These are phyloP conservation scores for Aspergillus uvarum DNA, from an alignment of 2,329 filamentous ascomycete genomes.

Conservation along the genomic window DNA sequence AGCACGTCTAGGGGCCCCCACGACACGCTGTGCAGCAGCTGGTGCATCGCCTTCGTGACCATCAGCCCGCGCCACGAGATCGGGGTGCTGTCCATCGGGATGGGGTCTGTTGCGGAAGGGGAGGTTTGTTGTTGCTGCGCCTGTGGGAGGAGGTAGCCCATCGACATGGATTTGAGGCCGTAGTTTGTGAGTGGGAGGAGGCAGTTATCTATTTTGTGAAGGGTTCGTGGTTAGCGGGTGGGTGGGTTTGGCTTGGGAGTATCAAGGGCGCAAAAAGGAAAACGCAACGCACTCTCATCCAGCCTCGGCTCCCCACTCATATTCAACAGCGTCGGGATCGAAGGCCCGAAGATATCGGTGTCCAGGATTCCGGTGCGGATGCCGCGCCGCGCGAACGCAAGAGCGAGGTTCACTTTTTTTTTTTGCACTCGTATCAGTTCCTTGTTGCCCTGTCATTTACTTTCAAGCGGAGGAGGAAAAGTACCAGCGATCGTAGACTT, in stretches of 20 bases:
- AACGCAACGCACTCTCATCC: conserved; percentile 60
- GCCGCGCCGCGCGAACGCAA: conserved; percentile 80
- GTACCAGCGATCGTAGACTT: conserved; percentile 88
- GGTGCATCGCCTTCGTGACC: conserved; percentile 96
- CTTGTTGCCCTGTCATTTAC: background rate
- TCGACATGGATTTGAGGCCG: conserved; percentile 96
- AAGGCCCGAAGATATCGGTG: conserved; percentile 95
- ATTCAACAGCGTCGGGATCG: conserved; percentile 85
- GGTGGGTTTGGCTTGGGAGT: background rate
- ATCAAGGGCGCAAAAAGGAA: background rate
- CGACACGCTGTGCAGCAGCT: conserved; percentile 90
- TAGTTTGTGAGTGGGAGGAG: conserved; percentile 89
- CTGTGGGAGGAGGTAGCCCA: conserved; percentile 58
- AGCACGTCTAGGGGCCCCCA: conserved; percentile 89
- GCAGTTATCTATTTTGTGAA: conserved; percentile 44
- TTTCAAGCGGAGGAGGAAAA: background rate
- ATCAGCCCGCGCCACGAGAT: conserved; percentile 95
- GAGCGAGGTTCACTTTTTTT: conserved; percentile 68
- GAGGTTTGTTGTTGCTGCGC: background rate
- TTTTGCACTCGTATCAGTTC: background rate
- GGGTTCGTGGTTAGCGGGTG: background rate
- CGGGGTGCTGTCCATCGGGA: conserved; percentile 58
- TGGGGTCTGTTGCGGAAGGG: conserved; percentile 24
- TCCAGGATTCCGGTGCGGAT: conserved; percentile 85
- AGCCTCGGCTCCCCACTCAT: conserved; percentile 76